phyloP scores from a whole-genome alignment of 2,329 filamentous ascomycete species.

The Gnomoniopsis sp. region DNA sequence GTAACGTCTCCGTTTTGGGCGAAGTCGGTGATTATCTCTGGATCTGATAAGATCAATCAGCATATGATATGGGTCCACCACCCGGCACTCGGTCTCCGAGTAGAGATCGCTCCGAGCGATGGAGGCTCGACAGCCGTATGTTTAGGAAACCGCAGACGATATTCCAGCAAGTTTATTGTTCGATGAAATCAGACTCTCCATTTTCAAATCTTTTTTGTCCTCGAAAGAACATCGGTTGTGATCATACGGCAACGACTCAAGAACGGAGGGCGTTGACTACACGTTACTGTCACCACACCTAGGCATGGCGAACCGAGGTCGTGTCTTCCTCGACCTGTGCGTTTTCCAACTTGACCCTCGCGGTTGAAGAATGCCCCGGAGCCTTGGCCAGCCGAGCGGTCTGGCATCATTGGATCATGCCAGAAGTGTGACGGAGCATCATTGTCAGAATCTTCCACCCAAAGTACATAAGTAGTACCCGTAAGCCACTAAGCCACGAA shows the following conservation, averaged over 20 bases:
- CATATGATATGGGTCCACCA: constrained; percentile 13
- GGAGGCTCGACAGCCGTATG: neutral
- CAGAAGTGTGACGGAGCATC: too few species aligned
- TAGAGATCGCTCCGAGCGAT: neutral
- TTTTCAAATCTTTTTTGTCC: too few species aligned
- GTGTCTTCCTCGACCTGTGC: neutral
- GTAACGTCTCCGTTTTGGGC: constrained; percentile 23
- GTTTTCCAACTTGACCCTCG: neutral
- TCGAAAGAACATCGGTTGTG: too few species aligned
- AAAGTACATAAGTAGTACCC: neutral
- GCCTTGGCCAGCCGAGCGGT: too few species aligned
- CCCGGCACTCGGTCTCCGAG: constrained; percentile 3
- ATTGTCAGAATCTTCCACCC: neutral
- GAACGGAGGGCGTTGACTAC: too few species aligned
- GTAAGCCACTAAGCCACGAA: neutral
- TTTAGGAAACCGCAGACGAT: neutral
- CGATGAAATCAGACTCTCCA: too few species aligned
- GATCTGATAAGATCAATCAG: constrained; percentile 51
- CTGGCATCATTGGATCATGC: too few species aligned
- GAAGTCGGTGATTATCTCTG: constrained; percentile 48
- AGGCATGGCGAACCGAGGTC: neutral
- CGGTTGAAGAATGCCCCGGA: neutral
- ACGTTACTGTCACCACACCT: too few species aligned
- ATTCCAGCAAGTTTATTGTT: too few species aligned
- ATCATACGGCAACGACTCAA: too few species aligned